Conservation (phyloP, 148 eudicot genomes). For the Rhododendron simsii region DNA sequence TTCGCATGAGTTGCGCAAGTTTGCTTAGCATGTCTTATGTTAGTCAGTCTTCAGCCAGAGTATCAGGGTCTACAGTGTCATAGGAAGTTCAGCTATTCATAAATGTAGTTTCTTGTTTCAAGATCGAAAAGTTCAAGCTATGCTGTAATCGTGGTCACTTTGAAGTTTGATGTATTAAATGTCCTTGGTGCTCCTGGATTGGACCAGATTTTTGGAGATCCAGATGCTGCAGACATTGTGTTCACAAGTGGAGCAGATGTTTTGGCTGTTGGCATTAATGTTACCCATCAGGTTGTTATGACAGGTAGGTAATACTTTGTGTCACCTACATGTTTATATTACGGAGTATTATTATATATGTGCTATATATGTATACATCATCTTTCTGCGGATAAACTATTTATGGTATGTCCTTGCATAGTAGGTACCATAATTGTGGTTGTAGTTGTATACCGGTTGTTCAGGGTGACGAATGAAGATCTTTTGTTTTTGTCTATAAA, state of each 20-base stretch:
- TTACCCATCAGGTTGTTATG: constrained; percentile 88
- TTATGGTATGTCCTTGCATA: not conserved
- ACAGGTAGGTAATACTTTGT: constrained; percentile 55
- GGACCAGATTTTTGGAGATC: constrained; percentile 87
- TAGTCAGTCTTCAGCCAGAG: not conserved
- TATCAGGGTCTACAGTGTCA: not conserved
- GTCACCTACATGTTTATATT: not conserved
- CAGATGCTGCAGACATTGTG: constrained; percentile 94
- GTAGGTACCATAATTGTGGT: not conserved
- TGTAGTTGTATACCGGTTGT: not conserved
- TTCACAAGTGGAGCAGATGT: constrained; percentile 90
- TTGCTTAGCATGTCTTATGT: not conserved
- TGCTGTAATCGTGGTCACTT: not conserved
- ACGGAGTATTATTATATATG: not conserved
- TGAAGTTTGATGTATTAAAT: not conserved
- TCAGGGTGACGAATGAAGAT: not conserved
- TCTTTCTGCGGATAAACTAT: not conserved
- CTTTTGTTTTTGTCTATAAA: not conserved
- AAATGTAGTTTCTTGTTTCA: not conserved
- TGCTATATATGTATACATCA: not conserved
- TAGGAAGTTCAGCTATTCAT: not conserved
- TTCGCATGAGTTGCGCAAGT: not conserved
- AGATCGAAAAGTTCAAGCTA: not conserved
- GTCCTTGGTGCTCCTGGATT: constrained; percentile 12
- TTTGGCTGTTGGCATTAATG: constrained; percentile 83